These are phyloP conservation scores for Leccinum broughii DNA, from an alignment of 768 basidiomycete species.

Conservation along the genomic window DNA sequence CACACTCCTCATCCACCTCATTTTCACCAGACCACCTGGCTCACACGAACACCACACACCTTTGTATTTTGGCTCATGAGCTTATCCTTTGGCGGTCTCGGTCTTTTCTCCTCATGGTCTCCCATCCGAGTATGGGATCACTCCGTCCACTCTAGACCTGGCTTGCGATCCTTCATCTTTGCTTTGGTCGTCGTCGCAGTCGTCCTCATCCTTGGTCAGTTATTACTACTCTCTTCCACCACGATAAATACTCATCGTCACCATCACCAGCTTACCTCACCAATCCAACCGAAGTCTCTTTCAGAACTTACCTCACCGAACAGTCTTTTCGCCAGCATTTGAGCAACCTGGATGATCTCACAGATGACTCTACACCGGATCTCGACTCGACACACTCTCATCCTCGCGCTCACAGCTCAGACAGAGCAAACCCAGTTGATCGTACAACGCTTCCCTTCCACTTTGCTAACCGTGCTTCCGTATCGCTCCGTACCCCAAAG, in stretches of 20 bases:
- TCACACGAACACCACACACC: slow-evolving; percentile 41
- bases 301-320: slow-evolving; percentile 94
- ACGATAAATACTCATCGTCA: not conserved
- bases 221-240: not conserved
- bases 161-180: slow-evolving; percentile 71
- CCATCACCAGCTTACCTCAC: slow-evolving; percentile 78
- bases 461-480: slow-evolving; percentile 90
- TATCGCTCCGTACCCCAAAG: slow-evolving; percentile 90
- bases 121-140: slow-evolving; percentile 52
- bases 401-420: slow-evolving; percentile 28
- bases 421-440: slow-evolving; percentile 21
- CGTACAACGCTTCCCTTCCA: slow-evolving; percentile 51
- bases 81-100: slow-evolving; percentile 62
- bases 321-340: slow-evolving; percentile 95
- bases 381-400: slow-evolving; percentile 28
- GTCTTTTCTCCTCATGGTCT: slow-evolving; percentile 58
- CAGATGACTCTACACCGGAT: slow-evolving; percentile 48
- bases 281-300: slow-evolving; percentile 92
- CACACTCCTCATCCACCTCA: slow-evolving; percentile 28
- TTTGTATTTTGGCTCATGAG: slow-evolving; percentile 59
- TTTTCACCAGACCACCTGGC: slow-evolving; percentile 37
- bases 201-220: slow-evolving; percentile 69
- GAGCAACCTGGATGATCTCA: slow-evolving; percentile 72
- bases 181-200: slow-evolving; percentile 68
- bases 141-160: slow-evolving; percentile 54